Evolutionary conservation across 495 filamentous ascomycete genomes (phyloP).

Genomic region (Tricharina praecox): DNA sequence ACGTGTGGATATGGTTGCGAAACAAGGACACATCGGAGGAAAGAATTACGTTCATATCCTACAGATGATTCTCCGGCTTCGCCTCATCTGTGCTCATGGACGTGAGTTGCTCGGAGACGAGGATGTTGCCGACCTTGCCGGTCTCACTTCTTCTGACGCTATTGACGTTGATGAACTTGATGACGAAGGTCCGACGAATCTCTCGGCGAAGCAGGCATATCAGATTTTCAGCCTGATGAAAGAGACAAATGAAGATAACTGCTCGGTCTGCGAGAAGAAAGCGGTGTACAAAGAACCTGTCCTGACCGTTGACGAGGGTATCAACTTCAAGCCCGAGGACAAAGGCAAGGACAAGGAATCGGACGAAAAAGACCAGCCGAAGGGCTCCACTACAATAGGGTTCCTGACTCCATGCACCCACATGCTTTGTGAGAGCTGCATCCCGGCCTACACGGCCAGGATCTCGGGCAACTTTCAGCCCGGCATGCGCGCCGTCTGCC

Average conservation of each 20-base stretch:
- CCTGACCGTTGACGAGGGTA: background rate
- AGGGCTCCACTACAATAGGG: constrained; percentile 33
- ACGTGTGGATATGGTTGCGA: constrained; percentile 36
- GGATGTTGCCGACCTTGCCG: constrained; percentile 71
- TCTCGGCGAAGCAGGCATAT: constrained; percentile 48
- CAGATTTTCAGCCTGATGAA: constrained; percentile 67
- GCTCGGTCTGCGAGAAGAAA: constrained; percentile 47
- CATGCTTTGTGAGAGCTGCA: constrained; percentile 59
- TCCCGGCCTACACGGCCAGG: constrained; percentile 34
- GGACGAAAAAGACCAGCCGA: background rate
- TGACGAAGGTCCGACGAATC: constrained; percentile 19
- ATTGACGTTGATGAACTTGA: constrained; percentile 60
- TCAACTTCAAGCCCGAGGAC: constrained; percentile 23
- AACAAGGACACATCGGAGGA: constrained; percentile 53
- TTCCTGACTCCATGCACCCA: constrained; percentile 73
- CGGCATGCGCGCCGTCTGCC: constrained; percentile 38
- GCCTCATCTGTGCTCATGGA: constrained; percentile 80
- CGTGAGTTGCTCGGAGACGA: constrained; percentile 69
- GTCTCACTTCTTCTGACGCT: constrained; percentile 59
- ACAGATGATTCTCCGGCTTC: constrained; percentile 75
- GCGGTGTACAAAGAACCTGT: constrained; percentile 27
- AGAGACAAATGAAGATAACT: constrained; percentile 54
- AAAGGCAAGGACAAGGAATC: background rate
- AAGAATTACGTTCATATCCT: constrained; percentile 77
- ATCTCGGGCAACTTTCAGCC: constrained; percentile 25